These are phyloP conservation scores for Lotmaria passim DNA, from an alignment of 208 protist genomes.

Conservation along the genomic window DNA sequence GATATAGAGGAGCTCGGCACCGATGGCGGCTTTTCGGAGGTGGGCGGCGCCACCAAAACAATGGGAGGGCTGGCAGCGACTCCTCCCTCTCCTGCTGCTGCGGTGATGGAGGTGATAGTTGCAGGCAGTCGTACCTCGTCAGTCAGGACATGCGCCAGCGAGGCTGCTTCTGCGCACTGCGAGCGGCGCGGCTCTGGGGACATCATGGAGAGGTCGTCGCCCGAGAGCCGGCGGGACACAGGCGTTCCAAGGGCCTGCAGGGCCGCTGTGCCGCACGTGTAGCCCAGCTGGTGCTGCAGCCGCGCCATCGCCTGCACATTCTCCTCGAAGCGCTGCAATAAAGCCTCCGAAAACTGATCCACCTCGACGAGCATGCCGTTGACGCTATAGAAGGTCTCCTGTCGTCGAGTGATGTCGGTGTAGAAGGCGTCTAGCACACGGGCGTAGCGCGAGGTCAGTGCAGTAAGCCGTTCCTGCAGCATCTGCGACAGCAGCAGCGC, in stretches of 20 bases:
- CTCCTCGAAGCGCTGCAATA: conserved; percentile 37
- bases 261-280: background rate
- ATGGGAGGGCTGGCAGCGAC: too few species aligned
- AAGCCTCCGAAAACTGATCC: conserved; percentile 39
- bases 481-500: background rate
- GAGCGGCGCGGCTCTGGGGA: background rate
- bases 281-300: conserved; percentile 2
- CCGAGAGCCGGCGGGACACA: background rate
- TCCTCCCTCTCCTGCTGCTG: too few species aligned
- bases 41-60: too few species aligned
- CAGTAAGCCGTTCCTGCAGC: conserved; percentile 24
- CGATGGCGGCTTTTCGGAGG: background rate
- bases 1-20: background rate
- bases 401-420: conserved; percentile 29
- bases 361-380: conserved; percentile 43
- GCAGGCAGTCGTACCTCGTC: too few species aligned
- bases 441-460: conserved; percentile 36
- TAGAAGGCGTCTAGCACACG: conserved; percentile 39
- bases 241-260: background rate
- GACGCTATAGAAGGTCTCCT: conserved; percentile 39
- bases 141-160: background rate
- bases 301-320: conserved; percentile 29
- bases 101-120: too few species aligned
- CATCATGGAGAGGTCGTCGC: background rate
- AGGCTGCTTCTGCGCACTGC: background rate